Percentiles rank a stretch among this genome's conserved stretches.
phyloP scores from a whole-genome alignment of 2,329 filamentous ascomycete species.

The Pyricularia grisea region DNA sequence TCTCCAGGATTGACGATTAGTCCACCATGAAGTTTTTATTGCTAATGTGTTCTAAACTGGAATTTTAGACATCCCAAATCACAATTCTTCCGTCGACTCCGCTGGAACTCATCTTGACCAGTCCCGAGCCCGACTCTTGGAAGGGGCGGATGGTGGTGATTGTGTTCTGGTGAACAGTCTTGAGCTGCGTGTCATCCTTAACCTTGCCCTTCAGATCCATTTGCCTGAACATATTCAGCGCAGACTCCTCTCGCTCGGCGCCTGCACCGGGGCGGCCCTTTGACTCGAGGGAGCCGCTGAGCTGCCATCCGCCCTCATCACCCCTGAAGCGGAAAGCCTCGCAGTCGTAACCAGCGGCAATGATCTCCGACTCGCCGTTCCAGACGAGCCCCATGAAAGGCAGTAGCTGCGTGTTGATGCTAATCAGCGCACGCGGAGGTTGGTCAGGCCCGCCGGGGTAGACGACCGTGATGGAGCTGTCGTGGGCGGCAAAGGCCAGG shows the following conservation, averaged over 20 bases:
- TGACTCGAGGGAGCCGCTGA: constrained; percentile 70
- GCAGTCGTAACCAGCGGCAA: constrained; percentile 84
- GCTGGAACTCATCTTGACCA: constrained; percentile 79
- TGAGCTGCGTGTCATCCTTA: constrained; percentile 87
- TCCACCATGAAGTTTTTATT: background rate
- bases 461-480: constrained; percentile 93
- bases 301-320: constrained; percentile 69
- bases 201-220: constrained; percentile 96
- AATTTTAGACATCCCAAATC: constrained; percentile 59
- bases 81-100: constrained; percentile 78
- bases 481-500: constrained; percentile 90
- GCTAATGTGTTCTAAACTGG: background rate
- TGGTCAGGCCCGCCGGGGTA: constrained; percentile 90
- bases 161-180: constrained; percentile 94
- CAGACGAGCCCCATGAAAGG: constrained; percentile 91
- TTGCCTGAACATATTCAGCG: constrained; percentile 95
- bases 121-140: constrained; percentile 51
- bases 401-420: constrained; percentile 78
- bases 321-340: constrained; percentile 88
- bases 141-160: constrained; percentile 77
- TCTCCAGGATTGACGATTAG: background rate
- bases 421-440: constrained; percentile 82
- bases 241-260: constrained; percentile 68
- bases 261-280: constrained; percentile 49
- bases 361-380: constrained; percentile 86